These are phyloP conservation scores for Aphanoascus verrucosus DNA, from an alignment of 2,329 filamentous ascomycete genomes.

Conservation along the genomic window DNA sequence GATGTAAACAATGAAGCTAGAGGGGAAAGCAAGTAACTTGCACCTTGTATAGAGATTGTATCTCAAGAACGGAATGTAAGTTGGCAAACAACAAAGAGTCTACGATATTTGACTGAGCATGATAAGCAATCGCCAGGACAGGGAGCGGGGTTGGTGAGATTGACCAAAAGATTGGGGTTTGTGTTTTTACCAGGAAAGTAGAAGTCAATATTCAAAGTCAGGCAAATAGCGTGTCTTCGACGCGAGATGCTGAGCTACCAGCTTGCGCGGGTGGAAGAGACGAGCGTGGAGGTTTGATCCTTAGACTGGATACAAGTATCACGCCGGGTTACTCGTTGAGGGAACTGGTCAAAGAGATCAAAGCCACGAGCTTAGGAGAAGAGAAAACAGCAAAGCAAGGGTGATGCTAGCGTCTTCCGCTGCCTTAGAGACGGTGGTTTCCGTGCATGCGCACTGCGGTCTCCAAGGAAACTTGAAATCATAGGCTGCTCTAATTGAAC, in stretches of 20 bases:
- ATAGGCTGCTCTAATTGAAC: not conserved
- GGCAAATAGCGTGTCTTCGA: no score
- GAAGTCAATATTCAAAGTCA: no score
- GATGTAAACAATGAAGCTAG: not conserved
- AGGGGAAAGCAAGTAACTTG: not conserved
- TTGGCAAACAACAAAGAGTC: no score
- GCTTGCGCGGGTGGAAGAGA: no score
- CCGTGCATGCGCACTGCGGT: not conserved
- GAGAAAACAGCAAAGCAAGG: not conserved
- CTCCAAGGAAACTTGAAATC: not conserved
- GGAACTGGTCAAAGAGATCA: not conserved
- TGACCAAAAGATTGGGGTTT: no score
- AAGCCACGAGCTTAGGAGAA: not conserved
- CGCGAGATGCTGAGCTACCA: no score
- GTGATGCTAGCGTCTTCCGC: not conserved
- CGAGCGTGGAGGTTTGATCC: no score
- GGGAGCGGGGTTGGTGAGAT: no score
- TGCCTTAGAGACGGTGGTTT: not conserved
- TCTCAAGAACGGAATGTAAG: not conserved
- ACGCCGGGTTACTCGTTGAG: not conserved
- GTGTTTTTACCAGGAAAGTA: no score
- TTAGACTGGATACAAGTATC: no score
- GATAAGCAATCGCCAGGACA: no score
- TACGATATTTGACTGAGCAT: no score
- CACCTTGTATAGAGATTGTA: not conserved